phyloP scores from a whole-genome alignment of 192 early-diverging fungal genomes.

The Coemansia sp. region DNA sequence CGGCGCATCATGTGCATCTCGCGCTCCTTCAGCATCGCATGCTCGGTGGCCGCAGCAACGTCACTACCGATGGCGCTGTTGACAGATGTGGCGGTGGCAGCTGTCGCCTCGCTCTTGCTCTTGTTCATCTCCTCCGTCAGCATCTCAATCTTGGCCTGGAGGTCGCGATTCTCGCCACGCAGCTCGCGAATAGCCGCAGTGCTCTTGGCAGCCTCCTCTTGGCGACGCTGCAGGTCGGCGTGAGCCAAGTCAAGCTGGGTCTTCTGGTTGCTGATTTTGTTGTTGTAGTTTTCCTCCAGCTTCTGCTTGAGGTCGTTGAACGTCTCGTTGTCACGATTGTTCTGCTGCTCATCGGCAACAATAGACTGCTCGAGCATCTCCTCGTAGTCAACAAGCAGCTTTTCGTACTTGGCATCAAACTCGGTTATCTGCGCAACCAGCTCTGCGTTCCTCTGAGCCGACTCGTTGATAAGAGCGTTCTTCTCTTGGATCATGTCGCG shows the following conservation, averaged over 20 bases:
- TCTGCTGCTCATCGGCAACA: conserved; percentile 50
- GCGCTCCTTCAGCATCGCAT: conserved; percentile 55
- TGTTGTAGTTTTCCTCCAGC: conserved; percentile 80
- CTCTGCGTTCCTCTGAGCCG: conserved; percentile 13
- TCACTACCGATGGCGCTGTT: conserved; percentile 19
- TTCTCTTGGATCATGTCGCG: conserved; percentile 24
- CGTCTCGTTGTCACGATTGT: conserved; percentile 58
- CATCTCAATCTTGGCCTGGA: conserved; percentile 28
- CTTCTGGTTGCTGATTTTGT: conserved; percentile 74
- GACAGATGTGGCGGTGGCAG: neutral
- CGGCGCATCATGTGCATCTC: conserved; percentile 55
- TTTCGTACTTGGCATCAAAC: conserved; percentile 44
- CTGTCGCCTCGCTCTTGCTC: conserved; percentile 13
- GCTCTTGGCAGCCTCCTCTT: conserved; percentile 63
- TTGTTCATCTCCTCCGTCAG: conserved; percentile 35
- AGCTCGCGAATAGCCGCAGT: conserved; percentile 51
- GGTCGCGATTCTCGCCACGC: conserved; percentile 47
- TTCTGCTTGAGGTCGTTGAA: conserved; percentile 79
- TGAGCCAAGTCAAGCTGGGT: conserved; percentile 58
- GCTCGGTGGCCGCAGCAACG: conserved; percentile 42
- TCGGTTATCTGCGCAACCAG: conserved; percentile 24
- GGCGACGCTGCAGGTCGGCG: conserved; percentile 53
- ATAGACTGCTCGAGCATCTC: conserved; percentile 56
- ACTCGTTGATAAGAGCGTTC: conserved; percentile 20
- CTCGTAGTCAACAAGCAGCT: conserved; percentile 52